Evolutionary conservation across 257 asterid species (phyloP), one percentile per base, ranked within the genome.

Genomic region (Mitragyna speciosa): DNA sequence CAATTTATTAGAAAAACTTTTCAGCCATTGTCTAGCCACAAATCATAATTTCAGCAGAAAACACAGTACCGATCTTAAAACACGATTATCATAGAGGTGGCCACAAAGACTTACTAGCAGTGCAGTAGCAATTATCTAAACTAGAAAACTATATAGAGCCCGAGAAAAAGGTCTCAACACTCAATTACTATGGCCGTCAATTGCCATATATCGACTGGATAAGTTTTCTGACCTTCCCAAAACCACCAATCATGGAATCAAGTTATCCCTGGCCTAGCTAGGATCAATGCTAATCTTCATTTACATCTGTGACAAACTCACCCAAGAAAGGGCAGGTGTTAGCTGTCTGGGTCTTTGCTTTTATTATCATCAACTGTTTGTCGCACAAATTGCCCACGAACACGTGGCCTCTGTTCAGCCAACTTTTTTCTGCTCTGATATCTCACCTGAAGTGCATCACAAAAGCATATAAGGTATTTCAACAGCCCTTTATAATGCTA

Each of bases 351-450:
- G 24, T 80, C 83, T 45, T 73, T 77, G 17, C 30, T 30, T 72
- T 76, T 36, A 78, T 72, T 73, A 47, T 80, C 83, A 45, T 83
- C 83, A 28, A 77, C 78, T 26, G 80, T 51, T 75, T 76, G 89
- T 61, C 87, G 71, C 65, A 88, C 91, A 73, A 88, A 88, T 81
- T 88, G 89, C 73, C 91, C 91, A 30, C 87, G 84, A 43, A 86
- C 77, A 4, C 91, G 91, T n/a, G 91, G 88, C 82, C 91, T 81
- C 79, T 82, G 84, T 75, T 88, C 91, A 41, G 91, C 91, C 22
- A 88, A 79, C 66, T 81, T 82, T 84, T 88, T 86, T 77, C 91
- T 82, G 81, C 89, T 83, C 73, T 88, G 88, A 72, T 88, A 88
- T 79, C 89, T 82, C 15, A 88, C 89, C 91, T 88, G 81, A 36